Conservation (phyloP, 495 filamentous ascomycete genomes). For the Penicillium taxi region DNA sequence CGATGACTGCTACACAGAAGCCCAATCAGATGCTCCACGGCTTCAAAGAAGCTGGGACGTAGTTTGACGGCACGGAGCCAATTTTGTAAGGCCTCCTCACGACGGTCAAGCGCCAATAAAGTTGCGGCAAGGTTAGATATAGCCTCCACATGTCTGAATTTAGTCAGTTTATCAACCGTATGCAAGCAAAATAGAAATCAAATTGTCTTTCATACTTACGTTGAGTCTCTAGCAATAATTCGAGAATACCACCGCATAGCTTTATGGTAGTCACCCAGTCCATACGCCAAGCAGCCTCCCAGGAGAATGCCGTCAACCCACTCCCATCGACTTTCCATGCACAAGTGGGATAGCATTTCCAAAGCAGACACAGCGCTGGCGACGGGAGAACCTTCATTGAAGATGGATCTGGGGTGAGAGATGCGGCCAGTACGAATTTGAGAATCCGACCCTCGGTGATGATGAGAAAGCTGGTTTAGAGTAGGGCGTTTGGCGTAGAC, state of each 20-base stretch:
- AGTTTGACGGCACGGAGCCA: conserved; percentile 79
- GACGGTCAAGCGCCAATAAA: conserved; percentile 70
- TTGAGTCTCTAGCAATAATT: conserved; percentile 71
- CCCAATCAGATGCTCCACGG: conserved; percentile 90
- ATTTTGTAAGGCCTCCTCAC: conserved; percentile 75
- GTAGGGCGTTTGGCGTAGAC: conserved; percentile 21
- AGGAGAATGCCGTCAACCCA: conserved; percentile 96
- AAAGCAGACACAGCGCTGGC: conserved; percentile 58
- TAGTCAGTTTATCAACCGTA: neutral
- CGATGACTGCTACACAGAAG: conserved; percentile 76
- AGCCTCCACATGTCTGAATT: conserved; percentile 87
- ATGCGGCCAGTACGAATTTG: conserved; percentile 26
- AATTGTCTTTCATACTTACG: conserved; percentile 62
- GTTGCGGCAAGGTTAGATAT: conserved; percentile 91
- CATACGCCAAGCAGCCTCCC: conserved; percentile 89
- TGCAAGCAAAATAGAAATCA: conserved; percentile 4
- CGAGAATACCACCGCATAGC: conserved; percentile 83
- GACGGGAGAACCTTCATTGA: conserved; percentile 30
- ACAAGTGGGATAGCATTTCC: conserved; percentile 72
- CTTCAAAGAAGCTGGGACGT: conserved; percentile 88
- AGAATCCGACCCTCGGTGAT: conserved; percentile 19
- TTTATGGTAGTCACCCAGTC: conserved; percentile 76
- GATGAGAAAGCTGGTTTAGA: conserved; percentile 22
- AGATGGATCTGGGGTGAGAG: conserved; percentile 15
- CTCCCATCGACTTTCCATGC: conserved; percentile 79